Evolutionary conservation across 1,284 basidiomycete species (phyloP).

Genomic region (Austroboletus olivaceoglutinosus): DNA sequence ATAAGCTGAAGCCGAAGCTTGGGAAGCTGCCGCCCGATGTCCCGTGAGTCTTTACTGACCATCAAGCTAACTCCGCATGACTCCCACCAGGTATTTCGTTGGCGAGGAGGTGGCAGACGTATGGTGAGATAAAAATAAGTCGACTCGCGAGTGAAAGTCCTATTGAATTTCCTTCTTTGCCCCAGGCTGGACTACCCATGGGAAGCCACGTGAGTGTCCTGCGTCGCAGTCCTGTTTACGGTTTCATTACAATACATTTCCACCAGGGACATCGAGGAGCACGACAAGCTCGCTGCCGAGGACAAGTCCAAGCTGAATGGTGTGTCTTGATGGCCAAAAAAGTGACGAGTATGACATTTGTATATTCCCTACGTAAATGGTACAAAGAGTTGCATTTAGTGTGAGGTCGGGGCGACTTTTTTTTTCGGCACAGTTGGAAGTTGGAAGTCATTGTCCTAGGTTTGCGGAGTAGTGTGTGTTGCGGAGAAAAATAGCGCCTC

Average conservation of each 20-base stretch:
- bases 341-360: neutral
- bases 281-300: slow-evolving; percentile 59
- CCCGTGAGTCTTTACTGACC: slow-evolving; percentile 46
- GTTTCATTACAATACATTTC: slow-evolving; percentile 4
- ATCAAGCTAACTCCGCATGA: neutral
- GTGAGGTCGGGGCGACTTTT: neutral
- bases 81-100: slow-evolving; percentile 57
- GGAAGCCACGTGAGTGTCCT: slow-evolving; percentile 64
- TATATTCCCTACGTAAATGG: slow-evolving; percentile 5
- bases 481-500: slow-evolving; percentile 12
- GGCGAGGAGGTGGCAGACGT: slow-evolving; percentile 66
- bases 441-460: neutral
- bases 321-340: neutral
- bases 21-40: slow-evolving; percentile 66
- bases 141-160: slow-evolving; percentile 8
- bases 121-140: slow-evolving; percentile 43
- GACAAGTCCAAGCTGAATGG: slow-evolving; percentile 26
- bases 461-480: neutral
- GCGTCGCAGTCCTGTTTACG: slow-evolving; percentile 15
- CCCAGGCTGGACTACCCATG: slow-evolving; percentile 81
- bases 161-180: slow-evolving; percentile 8
- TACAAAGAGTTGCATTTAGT: neutral
- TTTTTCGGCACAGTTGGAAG: neutral
- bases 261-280: slow-evolving; percentile 72
- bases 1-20: slow-evolving; percentile 86